Base-by-base conservation (phyloP, 257 asterid species). In the Vinca minor region DNA sequence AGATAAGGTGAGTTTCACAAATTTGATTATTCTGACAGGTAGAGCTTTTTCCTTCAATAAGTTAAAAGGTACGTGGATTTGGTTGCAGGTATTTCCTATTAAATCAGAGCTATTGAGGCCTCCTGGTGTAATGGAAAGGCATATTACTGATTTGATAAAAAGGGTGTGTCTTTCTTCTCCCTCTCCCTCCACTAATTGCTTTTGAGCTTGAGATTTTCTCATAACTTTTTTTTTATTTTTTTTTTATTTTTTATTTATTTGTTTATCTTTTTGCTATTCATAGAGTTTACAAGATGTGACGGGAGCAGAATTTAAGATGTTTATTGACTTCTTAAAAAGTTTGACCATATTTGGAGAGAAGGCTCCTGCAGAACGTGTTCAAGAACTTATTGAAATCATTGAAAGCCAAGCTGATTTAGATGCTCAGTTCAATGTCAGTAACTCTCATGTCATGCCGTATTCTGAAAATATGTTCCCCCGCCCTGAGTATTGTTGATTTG, bases 251-350 rank as follows among this genome's bases (percentile, higher is more conserved):
- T n/a, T n/a, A n/a, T n/a, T n/a, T n/a, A n/a, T n/a, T n/a, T n/a
- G n/a, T n/a, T n/a, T n/a, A n/a, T n/a, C n/a, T n/a, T 5, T 7
- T 61, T 10, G 12, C 5, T 49, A 65, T 65, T 76, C 84, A 77
- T 89, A 91, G 98, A 82, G 94, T 75, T 75, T 91, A 62, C 98
- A 86, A 83, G 98, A 91, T 75, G 98, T 91, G 74, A 91, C 95
- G 18, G 98, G 98, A 65, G 83, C 87, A n/a, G 98, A 91, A 74
- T 91, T 91, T 78, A 82, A 91, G 76, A 83, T 88, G 95, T 88
- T 87, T 72, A 86, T 91, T 84, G 96, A 91, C 76, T 91, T 91
- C 66, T 77, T 91, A 48, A 85, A 75, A 73, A 88, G 85, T 74
- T 74, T 91, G 77, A 83, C 74, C 79, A 78, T 91, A 70, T 91